Percentiles rank a stretch among this genome's conserved stretches.
Evolutionary conservation across 2,329 filamentous ascomycete species (phyloP).

Genomic region (Colletotrichum australisinense): DNA sequence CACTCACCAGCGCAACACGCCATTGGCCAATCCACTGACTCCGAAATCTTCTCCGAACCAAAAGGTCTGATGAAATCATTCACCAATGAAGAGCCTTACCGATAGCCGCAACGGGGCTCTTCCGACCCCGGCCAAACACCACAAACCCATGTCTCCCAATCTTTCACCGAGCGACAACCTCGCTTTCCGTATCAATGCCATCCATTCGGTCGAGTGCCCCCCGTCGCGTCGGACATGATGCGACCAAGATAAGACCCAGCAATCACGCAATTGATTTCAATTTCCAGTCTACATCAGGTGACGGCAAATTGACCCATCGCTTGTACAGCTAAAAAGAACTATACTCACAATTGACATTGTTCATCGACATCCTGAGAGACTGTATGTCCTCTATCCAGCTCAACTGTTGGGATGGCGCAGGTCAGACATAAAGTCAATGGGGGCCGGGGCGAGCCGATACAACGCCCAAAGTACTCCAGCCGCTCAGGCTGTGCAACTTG

Average conservation of each 20-base stretch:
- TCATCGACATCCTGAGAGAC: not conserved
- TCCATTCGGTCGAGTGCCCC: not conserved
- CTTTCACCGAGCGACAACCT: not conserved
- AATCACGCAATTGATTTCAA: constrained; percentile 6
- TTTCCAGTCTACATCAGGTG: not conserved
- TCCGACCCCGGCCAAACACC: not conserved
- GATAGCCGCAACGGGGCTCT: constrained; percentile 23
- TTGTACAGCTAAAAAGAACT: no score
- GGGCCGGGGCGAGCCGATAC: not conserved
- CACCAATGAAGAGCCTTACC: constrained; percentile 16
- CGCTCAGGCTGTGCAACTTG: not conserved
- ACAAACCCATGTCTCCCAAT: not conserved
- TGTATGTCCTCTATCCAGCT: not conserved
- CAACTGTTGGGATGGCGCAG: not conserved
- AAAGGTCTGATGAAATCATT: not conserved
- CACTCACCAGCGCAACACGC: not conserved
- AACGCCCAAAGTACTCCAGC: not conserved
- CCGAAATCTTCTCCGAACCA: constrained; percentile 13
- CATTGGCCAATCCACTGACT: not conserved
- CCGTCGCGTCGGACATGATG: not conserved
- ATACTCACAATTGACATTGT: no score
- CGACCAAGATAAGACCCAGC: constrained; percentile 8
- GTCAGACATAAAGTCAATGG: not conserved
- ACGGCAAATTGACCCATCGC: not conserved
- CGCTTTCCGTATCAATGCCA: not conserved